Evolutionary conservation across 1,139 yeast genomes (phyloP), one percentile per base, ranked within the genome.

Genomic region (Blastobotrys raffinosifermentans): DNA sequence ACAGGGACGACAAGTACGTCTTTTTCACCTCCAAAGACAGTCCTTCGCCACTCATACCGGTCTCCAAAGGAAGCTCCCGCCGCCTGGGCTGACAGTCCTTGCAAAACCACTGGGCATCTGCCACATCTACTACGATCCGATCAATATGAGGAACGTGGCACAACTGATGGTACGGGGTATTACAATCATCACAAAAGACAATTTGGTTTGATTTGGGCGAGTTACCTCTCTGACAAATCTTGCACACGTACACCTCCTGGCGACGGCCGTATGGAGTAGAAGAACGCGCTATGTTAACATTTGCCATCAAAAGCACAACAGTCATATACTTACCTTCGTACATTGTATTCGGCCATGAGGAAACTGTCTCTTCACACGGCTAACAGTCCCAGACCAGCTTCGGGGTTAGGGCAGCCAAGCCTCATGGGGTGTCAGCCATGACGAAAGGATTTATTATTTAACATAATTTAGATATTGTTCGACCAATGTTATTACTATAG

Each of bases 71-170:
- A 21, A 53, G 49, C 34, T 63, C 66, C 3, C 60, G 48, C 6
- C 62, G 49, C 38, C 61, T 60, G 8, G 58, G 56, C 40, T 58
- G 63, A 40, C 71, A 67, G 30, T 61, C 61, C 33, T 53, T 52
- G 46, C 71, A 67, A 45, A 61, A 64, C 70, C 70, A 66, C 46
- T 63, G 64, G 3, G 68, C 67, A 35, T 66, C 70, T 1, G 66
- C 63, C n/a, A 66, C 62, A 27, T 63, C 68, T 4, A 66, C 64
- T 14, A 61, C 63, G n/a, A 64, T 53, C 11, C 66, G 49, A 36
- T 64, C 70, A 22, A 66, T 62, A 8, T 58, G 61, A 11, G 70
- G 70, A n/a, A 52, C 52, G 48, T 66, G 70, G 44, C 70, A 66
- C 14, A 64, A 52, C 41, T 66, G 68, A 37, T 66, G 70, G 43